Evolutionary conservation across 148 eudicot species (phyloP).

Genomic region (Camellia japonica): DNA sequence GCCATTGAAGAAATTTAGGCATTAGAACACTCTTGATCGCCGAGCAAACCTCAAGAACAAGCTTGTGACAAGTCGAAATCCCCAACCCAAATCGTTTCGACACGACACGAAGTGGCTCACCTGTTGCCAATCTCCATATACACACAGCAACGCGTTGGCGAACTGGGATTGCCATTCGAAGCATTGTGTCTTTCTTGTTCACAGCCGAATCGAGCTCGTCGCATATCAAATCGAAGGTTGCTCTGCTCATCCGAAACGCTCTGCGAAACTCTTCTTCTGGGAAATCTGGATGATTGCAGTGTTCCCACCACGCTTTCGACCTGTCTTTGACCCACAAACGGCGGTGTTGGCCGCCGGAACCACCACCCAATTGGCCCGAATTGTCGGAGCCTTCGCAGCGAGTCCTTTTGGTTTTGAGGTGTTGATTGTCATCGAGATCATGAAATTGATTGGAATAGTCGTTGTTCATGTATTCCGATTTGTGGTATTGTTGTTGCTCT

Average conservation of each 20-base stretch:
- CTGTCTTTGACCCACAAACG: slow-evolving; percentile 74
- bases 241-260: slow-evolving; percentile 61
- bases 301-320: slow-evolving; percentile 85
- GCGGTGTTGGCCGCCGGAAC: slow-evolving; percentile 21
- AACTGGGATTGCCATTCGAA: slow-evolving; percentile 69
- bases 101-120: slow-evolving; percentile 68
- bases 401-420: slow-evolving; percentile 8
- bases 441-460: not conserved
- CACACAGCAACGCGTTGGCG: slow-evolving; percentile 81
- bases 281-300: slow-evolving; percentile 48
- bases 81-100: slow-evolving; percentile 72
- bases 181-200: slow-evolving; percentile 62
- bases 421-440: not conserved
- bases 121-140: slow-evolving; percentile 73
- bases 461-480: not conserved
- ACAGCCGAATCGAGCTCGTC: slow-evolving; percentile 49
- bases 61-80: slow-evolving; percentile 76
- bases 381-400: not conserved
- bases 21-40: slow-evolving; percentile 53
- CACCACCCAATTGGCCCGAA: not conserved
- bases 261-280: slow-evolving; percentile 58
- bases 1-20: slow-evolving; percentile 67
- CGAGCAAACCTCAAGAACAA: slow-evolving; percentile 61
- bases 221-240: slow-evolving; percentile 62
- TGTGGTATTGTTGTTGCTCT: not conserved